A percentile compares a stretch with the other conserved stretches of the same genome.
These are phyloP conservation scores for Coemansia sp. DNA, from an alignment of 192 early-diverging fungal species.

Conservation along the genomic window DNA sequence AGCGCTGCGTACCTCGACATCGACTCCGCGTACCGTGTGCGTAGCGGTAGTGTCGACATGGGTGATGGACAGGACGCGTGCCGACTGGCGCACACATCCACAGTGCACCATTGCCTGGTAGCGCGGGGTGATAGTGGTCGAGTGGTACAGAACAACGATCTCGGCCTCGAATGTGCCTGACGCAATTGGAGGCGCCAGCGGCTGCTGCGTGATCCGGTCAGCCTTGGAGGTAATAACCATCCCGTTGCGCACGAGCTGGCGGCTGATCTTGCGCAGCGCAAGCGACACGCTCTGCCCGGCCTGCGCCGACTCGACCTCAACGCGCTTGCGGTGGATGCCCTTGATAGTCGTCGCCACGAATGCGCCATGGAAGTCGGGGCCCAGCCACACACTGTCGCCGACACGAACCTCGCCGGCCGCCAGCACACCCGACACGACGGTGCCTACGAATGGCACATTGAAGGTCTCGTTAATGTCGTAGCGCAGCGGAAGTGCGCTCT, in stretches of 20 bases:
- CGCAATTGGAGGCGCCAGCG: conserved; percentile 12
- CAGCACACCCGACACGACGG: conserved; percentile 85
- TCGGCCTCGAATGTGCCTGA: conserved; percentile 84
- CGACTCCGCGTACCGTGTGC: conserved; percentile 1
- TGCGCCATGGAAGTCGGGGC: conserved; percentile 81
- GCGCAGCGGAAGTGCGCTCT: conserved; percentile 57
- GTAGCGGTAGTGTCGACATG: not conserved
- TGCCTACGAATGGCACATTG: conserved; percentile 87
- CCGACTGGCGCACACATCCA: conserved; percentile 84
- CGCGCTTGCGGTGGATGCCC: conserved; percentile 87
- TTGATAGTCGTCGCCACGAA: conserved; percentile 78
- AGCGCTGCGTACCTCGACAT: conserved; percentile 4
- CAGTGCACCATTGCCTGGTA: conserved; percentile 98
- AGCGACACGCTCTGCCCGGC: conserved; percentile 86
- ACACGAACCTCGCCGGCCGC: conserved; percentile 69
- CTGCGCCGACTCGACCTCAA: conserved; percentile 69
- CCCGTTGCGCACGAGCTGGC: conserved; percentile 76
- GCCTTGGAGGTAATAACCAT: conserved; percentile 41
- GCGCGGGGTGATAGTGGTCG: conserved; percentile 83
- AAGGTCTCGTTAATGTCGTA: conserved; percentile 91
- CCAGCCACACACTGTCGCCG: conserved; percentile 80
- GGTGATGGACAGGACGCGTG: conserved; percentile 64
- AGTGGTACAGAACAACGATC: conserved; percentile 87
- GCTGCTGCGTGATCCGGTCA: conserved; percentile 4
- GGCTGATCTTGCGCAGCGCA: conserved; percentile 81